Percentiles rank a stretch among this genome's conserved stretches.
Evolutionary conservation across 139 green algal species (phyloP).

Genomic region (Yamagishiella unicocca): DNA sequence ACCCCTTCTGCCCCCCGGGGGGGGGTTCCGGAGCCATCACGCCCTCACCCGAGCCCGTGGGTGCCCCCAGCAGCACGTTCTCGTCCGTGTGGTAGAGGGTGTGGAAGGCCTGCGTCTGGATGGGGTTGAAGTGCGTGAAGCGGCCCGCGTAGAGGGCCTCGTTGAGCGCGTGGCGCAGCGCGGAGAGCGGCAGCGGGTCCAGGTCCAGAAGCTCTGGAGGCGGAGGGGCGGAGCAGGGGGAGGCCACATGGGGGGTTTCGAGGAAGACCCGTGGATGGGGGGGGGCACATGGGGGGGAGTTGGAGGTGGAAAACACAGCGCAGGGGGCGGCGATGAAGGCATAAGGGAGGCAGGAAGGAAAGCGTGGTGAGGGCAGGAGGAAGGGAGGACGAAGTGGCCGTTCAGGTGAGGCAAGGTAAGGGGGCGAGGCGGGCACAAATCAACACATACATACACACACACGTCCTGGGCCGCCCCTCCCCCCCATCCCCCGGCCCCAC

Average conservation of each 20-base stretch:
- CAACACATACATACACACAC: no score
- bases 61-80: slow-evolving; percentile 95
- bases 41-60: slow-evolving; percentile 79
- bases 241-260: no score
- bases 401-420: no score
- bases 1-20: no score
- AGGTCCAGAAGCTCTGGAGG: slow-evolving; percentile 94
- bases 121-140: slow-evolving; percentile 96
- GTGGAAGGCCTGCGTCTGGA: slow-evolving; percentile 94
- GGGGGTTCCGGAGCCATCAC: no score
- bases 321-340: no score
- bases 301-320: no score
- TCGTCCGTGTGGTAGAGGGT: slow-evolving; percentile 97
- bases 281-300: neutral
- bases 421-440: no score
- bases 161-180: slow-evolving; percentile 80
- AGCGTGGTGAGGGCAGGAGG: no score
- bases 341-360: neutral
- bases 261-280: no score
- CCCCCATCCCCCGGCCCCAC: neutral
- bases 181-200: slow-evolving; percentile 89
- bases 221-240: neutral
- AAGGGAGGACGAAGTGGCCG: no score
- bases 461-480: neutral
- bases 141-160: slow-evolving; percentile 82